Percentiles rank a stretch among this genome's conserved stretches.
These are phyloP conservation scores for Lactifluus volemus DNA, from an alignment of 768 basidiomycete species.

Conservation along the genomic window DNA sequence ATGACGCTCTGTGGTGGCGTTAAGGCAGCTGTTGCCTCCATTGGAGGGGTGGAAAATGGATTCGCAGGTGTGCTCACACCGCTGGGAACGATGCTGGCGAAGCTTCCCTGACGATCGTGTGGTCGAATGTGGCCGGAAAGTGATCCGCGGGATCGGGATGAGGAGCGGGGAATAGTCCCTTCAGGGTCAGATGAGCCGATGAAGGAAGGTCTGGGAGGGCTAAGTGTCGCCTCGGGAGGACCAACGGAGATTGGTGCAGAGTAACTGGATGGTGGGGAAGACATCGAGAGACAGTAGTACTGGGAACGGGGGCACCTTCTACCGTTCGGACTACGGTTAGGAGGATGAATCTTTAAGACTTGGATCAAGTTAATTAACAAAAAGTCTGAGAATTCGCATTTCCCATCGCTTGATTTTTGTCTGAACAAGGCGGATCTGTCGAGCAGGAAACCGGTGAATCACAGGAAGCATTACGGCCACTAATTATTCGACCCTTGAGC, in stretches of 20 bases:
- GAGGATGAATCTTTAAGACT: constrained; percentile 8
- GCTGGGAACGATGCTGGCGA: constrained; percentile 7
- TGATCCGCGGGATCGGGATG: constrained; percentile 1
- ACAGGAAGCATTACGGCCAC: constrained; percentile 2
- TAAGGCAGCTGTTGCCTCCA: constrained; percentile 35
- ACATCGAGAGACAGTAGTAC: neutral
- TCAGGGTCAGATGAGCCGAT: constrained; percentile 8
- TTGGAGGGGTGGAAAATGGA: constrained; percentile 22
- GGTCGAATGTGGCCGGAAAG: constrained; percentile 7
- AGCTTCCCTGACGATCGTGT: constrained; percentile 12
- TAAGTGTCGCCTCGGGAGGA: neutral
- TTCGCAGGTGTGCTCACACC: constrained; percentile 24
- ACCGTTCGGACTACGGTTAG: neutral
- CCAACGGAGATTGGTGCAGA: neutral
- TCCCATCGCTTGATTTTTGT: neutral
- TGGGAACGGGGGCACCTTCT: neutral
- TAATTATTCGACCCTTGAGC: neutral
- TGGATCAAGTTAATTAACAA: neutral
- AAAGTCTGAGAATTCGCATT: neutral
- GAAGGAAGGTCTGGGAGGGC: constrained; percentile 16
- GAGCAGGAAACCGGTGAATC: neutral
- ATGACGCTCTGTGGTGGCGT: constrained; percentile 44
- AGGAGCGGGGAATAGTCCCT: neutral
- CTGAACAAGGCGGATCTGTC: neutral
- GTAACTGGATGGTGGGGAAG: neutral